A percentile compares a stretch with the other conserved stretches of the same genome.
phyloP scores from a whole-genome alignment of 805 yeast species.

The Saturnispora silvae region DNA sequence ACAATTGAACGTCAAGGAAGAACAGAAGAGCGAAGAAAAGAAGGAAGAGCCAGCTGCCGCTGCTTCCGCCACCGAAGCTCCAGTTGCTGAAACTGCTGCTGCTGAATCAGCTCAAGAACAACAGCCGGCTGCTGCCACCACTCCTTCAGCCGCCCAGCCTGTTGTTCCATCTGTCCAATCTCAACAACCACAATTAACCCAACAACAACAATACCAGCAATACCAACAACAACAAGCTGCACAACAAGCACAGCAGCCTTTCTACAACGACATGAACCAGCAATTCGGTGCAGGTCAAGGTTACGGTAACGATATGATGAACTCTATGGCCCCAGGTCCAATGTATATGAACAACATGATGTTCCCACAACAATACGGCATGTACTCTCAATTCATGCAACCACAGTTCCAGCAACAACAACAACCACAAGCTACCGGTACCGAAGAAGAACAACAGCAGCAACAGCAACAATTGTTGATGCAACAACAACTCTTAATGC shows the following conservation, averaged over 20 bases:
- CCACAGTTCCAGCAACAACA: constrained; percentile 5
- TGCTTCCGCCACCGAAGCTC: neutral
- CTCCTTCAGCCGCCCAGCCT: constrained; percentile 11
- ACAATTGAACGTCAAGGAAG: constrained; percentile 5
- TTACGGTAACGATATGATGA: constrained; percentile 4
- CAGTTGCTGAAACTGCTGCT: constrained; percentile 19
- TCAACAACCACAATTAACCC: constrained; percentile 16
- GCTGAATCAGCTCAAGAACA: constrained; percentile 25
- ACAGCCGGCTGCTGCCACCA: constrained; percentile 7
- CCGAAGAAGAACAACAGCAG: constrained; percentile 17
- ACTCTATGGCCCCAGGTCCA: constrained; percentile 9
- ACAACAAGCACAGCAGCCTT: constrained; percentile 17
- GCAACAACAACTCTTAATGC: constrained; percentile 11
- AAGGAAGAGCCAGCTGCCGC: constrained; percentile 4
- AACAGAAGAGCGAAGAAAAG: constrained; percentile 3
- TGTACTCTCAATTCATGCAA: constrained; percentile 11
- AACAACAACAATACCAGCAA: constrained; percentile 5
- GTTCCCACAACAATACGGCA: constrained; percentile 6
- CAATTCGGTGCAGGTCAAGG: constrained; percentile 4
- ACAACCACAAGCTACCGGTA: too few species aligned
- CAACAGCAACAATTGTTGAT: too few species aligned
- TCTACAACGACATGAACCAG: constrained; percentile 5
- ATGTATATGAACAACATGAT: constrained; percentile 10
- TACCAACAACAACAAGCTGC: constrained; percentile 15
- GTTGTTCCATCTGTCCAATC: constrained; percentile 13